Evolutionary conservation across 768 basidiomycete genomes (phyloP).

Genomic region (Daedaleopsis nitida): DNA sequence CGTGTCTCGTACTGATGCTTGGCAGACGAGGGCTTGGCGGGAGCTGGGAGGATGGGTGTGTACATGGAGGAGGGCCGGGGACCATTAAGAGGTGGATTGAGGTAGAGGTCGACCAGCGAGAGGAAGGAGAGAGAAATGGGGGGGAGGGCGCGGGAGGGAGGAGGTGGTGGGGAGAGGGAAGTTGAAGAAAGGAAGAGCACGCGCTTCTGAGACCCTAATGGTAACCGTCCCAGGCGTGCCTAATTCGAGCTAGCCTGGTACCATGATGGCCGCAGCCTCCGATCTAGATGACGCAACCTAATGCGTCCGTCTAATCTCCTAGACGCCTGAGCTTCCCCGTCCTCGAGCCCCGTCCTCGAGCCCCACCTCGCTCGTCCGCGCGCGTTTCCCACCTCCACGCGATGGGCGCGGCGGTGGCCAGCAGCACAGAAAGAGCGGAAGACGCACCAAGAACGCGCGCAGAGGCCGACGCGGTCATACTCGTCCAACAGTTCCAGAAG

Average conservation of each 20-base stretch:
- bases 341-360: slow-evolving; percentile 8
- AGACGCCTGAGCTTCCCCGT: slow-evolving; percentile 11
- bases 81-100: slow-evolving; percentile 31
- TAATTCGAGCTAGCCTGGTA: slow-evolving; percentile 28
- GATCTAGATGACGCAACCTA: slow-evolving; percentile 35
- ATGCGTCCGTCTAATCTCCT: slow-evolving; percentile 18
- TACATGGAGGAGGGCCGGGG: slow-evolving; percentile 30
- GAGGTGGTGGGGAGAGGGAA: slow-evolving; percentile 29
- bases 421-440: neutral
- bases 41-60: slow-evolving; percentile 26
- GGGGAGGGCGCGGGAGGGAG: slow-evolving; percentile 16
- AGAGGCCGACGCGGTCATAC: no score
- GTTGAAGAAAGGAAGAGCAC: slow-evolving; percentile 27
- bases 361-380: neutral
- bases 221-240: slow-evolving; percentile 34
- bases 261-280: slow-evolving; percentile 32
- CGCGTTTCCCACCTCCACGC: slow-evolving; percentile 4
- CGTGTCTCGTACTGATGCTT: slow-evolving; percentile 54
- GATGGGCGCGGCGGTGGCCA: neutral
- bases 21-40: slow-evolving; percentile 30
- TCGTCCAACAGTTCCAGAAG: slow-evolving; percentile 9
- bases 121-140: slow-evolving; percentile 14
- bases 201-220: slow-evolving; percentile 29
- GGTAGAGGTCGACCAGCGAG: slow-evolving; percentile 36
- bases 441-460: neutral